Evolutionary conservation across 805 yeast genomes (phyloP).

Genomic region (Sugiyamaella qingdaonensis): DNA sequence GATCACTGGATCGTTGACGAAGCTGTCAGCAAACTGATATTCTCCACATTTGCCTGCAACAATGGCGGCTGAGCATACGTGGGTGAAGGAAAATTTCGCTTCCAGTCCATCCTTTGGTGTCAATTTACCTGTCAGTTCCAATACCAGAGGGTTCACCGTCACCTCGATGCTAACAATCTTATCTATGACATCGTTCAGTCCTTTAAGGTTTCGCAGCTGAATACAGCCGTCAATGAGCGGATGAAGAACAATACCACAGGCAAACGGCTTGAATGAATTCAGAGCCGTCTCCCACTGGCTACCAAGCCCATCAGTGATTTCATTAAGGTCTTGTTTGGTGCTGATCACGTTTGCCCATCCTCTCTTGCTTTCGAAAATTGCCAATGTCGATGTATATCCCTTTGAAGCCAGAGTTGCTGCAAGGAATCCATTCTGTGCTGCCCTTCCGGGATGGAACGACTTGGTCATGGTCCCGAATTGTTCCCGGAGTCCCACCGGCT

Average conservation of each 20-base stretch:
- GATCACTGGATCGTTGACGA: neutral
- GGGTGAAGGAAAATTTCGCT: conserved; percentile 9
- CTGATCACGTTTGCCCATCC: conserved; percentile 10
- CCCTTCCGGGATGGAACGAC: conserved; percentile 10
- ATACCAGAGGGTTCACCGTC: conserved; percentile 7
- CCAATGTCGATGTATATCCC: conserved; percentile 9
- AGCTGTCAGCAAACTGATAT: conserved; percentile 4
- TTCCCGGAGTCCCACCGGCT: conserved; percentile 9
- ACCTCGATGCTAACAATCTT: conserved; percentile 3
- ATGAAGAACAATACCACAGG: conserved; percentile 11
- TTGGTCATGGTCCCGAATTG: conserved; percentile 12
- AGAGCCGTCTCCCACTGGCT: conserved; percentile 7
- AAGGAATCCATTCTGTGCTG: conserved; percentile 10
- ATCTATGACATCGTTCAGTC: neutral
- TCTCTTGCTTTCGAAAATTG: conserved; percentile 7
- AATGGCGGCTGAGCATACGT: conserved; percentile 9
- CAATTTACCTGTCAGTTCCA: conserved; percentile 9
- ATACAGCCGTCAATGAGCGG: conserved; percentile 10
- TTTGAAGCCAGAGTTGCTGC: conserved; percentile 9
- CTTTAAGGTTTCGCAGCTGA: neutral
- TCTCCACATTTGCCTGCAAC: conserved; percentile 11
- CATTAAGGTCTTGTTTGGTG: conserved; percentile 4
- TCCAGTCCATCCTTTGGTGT: conserved; percentile 9
- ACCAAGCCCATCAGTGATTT: conserved; percentile 7
- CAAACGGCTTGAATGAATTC: conserved; percentile 11